phyloP scores from a whole-genome alignment of 768 basidiomycete species.

The Pleurotus tuber-regium region DNA sequence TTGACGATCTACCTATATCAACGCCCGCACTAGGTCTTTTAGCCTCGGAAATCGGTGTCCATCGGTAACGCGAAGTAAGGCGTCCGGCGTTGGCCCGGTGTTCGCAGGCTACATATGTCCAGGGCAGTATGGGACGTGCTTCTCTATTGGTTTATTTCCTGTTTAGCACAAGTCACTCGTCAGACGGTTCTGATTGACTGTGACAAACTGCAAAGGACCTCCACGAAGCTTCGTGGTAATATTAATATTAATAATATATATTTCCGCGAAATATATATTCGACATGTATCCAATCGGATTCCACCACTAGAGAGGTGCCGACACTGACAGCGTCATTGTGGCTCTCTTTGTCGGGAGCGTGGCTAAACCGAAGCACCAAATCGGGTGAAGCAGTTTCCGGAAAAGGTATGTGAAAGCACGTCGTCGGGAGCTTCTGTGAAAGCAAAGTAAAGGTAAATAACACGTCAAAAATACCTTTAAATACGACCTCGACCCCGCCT shows the following conservation, averaged over 20 bases:
- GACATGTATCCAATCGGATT: neutral
- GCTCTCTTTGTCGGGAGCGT: neutral
- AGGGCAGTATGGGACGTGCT: slow-evolving; percentile 5
- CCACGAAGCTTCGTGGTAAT: neutral
- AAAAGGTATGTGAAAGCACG: slow-evolving; percentile 5
- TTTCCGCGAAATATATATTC: neutral
- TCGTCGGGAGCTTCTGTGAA: slow-evolving; percentile 9
- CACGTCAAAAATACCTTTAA: slow-evolving; percentile 26
- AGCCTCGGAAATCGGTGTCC: too few species aligned
- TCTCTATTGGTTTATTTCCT: slow-evolving; percentile 7
- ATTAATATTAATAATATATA: neutral
- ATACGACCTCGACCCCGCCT: slow-evolving; percentile 15
- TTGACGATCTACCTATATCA: too few species aligned
- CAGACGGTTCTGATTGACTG: slow-evolving; percentile 3
- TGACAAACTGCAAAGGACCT: neutral
- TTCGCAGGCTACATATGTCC: neutral
- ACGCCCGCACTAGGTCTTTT: too few species aligned
- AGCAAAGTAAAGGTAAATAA: neutral
- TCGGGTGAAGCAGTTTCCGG: slow-evolving; percentile 4
- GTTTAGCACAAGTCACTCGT: neutral
- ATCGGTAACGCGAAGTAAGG: too few species aligned
- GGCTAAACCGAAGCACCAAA: neutral
- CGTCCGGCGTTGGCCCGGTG: too few species aligned
- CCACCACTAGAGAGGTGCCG: neutral
- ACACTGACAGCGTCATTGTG: neutral